These are phyloP conservation scores for Avena insularis DNA, from an alignment of 176 grass and related monocot genomes.

Conservation along the genomic window DNA sequence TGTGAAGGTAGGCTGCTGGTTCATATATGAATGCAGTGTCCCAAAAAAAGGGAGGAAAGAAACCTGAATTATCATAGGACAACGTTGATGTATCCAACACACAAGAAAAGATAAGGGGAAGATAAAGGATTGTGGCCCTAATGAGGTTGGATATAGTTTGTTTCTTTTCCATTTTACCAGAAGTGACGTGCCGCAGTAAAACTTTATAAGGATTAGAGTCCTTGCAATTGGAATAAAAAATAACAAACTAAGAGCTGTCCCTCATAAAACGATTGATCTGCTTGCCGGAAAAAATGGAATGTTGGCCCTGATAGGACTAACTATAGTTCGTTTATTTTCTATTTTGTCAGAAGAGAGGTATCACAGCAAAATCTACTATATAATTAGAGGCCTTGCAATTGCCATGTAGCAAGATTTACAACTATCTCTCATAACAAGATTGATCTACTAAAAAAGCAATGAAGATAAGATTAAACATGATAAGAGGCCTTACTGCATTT, in stretches of 20 bases:
- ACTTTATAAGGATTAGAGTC: neutral
- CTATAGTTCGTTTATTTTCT: neutral
- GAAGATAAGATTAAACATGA: conserved; percentile 42
- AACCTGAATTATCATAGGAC: conserved; percentile 18
- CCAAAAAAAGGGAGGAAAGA: conserved; percentile 12
- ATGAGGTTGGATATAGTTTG: neutral
- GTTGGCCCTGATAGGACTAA: neutral
- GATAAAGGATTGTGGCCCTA: neutral
- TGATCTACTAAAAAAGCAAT: conserved; percentile 36
- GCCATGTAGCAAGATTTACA: neutral
- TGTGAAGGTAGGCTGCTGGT: neutral
- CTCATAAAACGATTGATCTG: conserved; percentile 33
- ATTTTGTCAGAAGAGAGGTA: neutral
- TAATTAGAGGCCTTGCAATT: neutral
- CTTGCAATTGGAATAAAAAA: conserved; percentile 3
- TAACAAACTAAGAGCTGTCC: neutral
- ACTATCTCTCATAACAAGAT: conserved; percentile 19
- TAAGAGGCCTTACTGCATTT: conserved; percentile 73
- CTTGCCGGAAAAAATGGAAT: neutral
- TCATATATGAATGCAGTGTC: neutral
- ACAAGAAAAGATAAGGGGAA: neutral
- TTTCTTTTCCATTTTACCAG: neutral
- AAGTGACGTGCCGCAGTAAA: neutral
- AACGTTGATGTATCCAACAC: conserved; percentile 20
- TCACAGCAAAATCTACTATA: neutral